These are phyloP conservation scores for Septoria petroselini DNA, from an alignment of 2,329 filamentous ascomycete genomes.

Conservation along the genomic window DNA sequence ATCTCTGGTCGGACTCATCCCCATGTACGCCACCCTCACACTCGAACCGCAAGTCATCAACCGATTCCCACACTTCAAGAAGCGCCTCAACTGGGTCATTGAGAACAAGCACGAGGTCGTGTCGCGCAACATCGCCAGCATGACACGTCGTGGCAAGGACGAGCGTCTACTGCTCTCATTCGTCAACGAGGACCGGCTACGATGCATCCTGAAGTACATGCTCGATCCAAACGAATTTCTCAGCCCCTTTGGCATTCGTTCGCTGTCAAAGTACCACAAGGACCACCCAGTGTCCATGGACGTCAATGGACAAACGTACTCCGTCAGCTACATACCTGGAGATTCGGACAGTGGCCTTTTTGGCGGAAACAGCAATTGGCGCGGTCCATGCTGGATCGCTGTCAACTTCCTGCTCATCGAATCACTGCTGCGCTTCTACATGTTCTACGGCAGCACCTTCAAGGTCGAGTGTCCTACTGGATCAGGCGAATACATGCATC, in stretches of 20 bases:
- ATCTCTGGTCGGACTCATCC: conserved; percentile 89
- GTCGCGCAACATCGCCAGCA: conserved; percentile 91
- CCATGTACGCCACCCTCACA: conserved; percentile 86
- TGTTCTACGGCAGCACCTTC: conserved; percentile 88
- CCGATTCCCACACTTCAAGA: conserved; percentile 88
- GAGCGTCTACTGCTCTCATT: conserved; percentile 83
- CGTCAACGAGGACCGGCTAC: conserved; percentile 87
- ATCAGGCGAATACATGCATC: conserved; percentile 91
- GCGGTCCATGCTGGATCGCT: conserved; percentile 89
- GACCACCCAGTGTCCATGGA: conserved; percentile 92
- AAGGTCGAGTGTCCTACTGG: conserved; percentile 92
- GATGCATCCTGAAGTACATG: conserved; percentile 87
- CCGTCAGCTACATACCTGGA: conserved; percentile 86
- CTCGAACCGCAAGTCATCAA: conserved; percentile 92
- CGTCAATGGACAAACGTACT: conserved; percentile 85
- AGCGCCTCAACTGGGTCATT: conserved; percentile 90
- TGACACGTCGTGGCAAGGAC: conserved; percentile 84
- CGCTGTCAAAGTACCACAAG: conserved; percentile 86
- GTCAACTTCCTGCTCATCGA: conserved; percentile 95
- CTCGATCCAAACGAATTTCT: conserved; percentile 92
- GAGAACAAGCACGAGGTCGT: conserved; percentile 81
- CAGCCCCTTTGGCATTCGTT: conserved; percentile 84
- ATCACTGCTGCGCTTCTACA: conserved; percentile 89
- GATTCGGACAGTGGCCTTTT: conserved; percentile 95
- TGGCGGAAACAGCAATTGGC: conserved; percentile 97